Conservation (phyloP, 2,329 filamentous ascomycete species). For the Xylariaceae sp. region DNA sequence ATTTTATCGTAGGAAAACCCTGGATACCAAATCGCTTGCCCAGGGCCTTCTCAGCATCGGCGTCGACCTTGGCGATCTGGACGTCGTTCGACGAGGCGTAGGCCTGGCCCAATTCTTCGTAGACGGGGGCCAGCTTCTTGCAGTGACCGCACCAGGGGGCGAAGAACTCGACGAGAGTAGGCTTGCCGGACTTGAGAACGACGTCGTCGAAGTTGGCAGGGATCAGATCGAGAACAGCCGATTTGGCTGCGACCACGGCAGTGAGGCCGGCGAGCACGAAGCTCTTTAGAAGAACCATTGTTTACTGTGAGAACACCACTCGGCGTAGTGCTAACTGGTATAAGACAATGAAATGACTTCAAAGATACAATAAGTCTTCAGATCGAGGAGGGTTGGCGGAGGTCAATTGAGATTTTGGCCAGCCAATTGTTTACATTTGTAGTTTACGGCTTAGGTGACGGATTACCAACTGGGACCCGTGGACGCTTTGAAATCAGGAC, state of each 20-base stretch:
- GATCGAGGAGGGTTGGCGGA: not conserved
- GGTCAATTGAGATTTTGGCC: not conserved
- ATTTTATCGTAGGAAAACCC: conserved; percentile 96
- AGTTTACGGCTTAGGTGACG: too few relatives aligned
- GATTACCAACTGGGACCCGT: too few relatives aligned
- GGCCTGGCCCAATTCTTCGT: conserved; percentile 76
- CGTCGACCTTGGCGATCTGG: conserved; percentile 92
- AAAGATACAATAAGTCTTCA: not conserved
- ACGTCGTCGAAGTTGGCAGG: conserved; percentile 88
- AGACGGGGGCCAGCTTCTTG: conserved; percentile 92
- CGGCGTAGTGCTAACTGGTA: not conserved
- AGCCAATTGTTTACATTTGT: conserved; percentile 1
- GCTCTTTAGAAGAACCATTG: conserved; percentile 54
- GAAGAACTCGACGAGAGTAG: conserved; percentile 95
- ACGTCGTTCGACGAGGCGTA: conserved; percentile 71
- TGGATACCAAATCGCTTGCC: conserved; percentile 83
- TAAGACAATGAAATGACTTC: too few relatives aligned
- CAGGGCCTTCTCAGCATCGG: conserved; percentile 78
- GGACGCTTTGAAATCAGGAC: conserved; percentile 22
- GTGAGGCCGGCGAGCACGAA: conserved; percentile 53
- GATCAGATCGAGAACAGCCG: conserved; percentile 82
- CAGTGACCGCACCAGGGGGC: conserved; percentile 99
- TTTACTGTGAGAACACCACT: conserved; percentile 9
- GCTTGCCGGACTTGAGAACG: conserved; percentile 86
- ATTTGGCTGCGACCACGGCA: conserved; percentile 59